Evolutionary conservation across 2,329 filamentous ascomycete genomes (phyloP), one percentile per base, ranked within the genome.

Genomic region (Nannizziopsis arthrosporioides): DNA sequence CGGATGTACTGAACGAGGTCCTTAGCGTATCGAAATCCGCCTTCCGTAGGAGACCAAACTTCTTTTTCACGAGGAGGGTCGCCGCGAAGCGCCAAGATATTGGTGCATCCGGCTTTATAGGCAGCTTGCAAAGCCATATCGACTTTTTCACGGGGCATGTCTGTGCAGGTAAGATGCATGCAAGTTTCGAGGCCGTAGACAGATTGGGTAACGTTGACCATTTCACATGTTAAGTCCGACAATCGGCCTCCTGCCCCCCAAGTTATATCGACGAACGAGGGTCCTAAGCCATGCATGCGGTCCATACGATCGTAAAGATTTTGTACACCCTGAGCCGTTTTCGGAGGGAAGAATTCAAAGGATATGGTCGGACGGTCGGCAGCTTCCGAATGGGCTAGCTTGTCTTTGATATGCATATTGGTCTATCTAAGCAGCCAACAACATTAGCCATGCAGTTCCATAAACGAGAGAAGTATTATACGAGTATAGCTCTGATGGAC

Each of bases 291-390:
- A 68, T 94, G 88, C 92, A 98, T 98, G 69, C 89, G 88, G 70
- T 98, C 92, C 85, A 98, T 96, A 58, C 92, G 86, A 60, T 98
- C 92, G 75, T 98, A 98, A 50, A 98, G 81, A 67, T 98, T 98
- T 72, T 98, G 92, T 10, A 98, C 90, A 75, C 92, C 92, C 71
- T 72, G 68, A 17, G 68, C 67, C 3, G 92, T 98, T 73, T 98
- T 98, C 35, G 92, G 92, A 44, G 92, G 92, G 70, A 98, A 98
- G 75, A 94, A 98, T 68, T 98, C 92, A 73, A 98, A 98, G 51
- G 92, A 98, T 75, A 95, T 95, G 63, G 88, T 92, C 50, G 89
- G 84, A 61, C 84, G 78, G 64, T 81, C 80, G 61, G 82, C 80
- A 70, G 78, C 77, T 69, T 88, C 80, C 68, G 89, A 82, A 59